Percentiles rank a stretch among this genome's conserved stretches.
Conservation (phyloP, 768 basidiomycete species). For the Suillus subaureus region DNA sequence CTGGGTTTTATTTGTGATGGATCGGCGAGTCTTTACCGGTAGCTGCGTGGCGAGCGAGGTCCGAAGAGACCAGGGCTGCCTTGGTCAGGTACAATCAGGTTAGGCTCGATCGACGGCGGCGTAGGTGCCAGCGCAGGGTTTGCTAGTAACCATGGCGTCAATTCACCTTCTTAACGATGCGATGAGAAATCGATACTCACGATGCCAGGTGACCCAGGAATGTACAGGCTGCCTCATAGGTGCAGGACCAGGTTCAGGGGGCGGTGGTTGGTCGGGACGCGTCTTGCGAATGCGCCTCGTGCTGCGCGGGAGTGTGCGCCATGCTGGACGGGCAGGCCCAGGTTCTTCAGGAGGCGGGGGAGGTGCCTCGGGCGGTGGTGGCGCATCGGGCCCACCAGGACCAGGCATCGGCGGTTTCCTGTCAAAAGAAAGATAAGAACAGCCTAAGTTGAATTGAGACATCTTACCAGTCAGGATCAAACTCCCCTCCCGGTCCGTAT, state of each 20-base stretch:
- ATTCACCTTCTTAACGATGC: constrained; percentile 3
- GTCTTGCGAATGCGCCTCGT: constrained; percentile 47
- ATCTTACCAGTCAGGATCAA: constrained; percentile 75
- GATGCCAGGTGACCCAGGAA: constrained; percentile 70
- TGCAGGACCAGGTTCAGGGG: constrained; percentile 37
- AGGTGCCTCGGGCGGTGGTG: constrained; percentile 45
- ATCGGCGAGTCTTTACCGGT: constrained; percentile 14
- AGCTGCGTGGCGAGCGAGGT: constrained; percentile 63
- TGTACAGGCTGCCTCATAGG: constrained; percentile 43
- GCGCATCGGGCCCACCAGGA: constrained; percentile 43
- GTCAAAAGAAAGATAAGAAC: constrained; percentile 8
- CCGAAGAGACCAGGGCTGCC: constrained; percentile 75
- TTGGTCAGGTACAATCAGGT: constrained; percentile 59
- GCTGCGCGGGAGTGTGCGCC: constrained; percentile 54
- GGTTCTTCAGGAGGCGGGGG: constrained; percentile 46
- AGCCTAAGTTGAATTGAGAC: constrained; percentile 6
- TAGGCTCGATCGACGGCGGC: constrained; percentile 60
- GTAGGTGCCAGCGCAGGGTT: constrained; percentile 59
- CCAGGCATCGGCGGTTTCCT: constrained; percentile 50
- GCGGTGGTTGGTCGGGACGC: constrained; percentile 35
- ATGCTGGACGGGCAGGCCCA: constrained; percentile 54
- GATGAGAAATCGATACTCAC: constrained; percentile 42
- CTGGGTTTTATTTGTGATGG: neutral
- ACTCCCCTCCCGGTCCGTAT: constrained; percentile 85
- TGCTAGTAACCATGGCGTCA: constrained; percentile 42